These are phyloP conservation scores for Tricholoma bakamatsutake DNA, from an alignment of 768 basidiomycete species.

Conservation along the genomic window DNA sequence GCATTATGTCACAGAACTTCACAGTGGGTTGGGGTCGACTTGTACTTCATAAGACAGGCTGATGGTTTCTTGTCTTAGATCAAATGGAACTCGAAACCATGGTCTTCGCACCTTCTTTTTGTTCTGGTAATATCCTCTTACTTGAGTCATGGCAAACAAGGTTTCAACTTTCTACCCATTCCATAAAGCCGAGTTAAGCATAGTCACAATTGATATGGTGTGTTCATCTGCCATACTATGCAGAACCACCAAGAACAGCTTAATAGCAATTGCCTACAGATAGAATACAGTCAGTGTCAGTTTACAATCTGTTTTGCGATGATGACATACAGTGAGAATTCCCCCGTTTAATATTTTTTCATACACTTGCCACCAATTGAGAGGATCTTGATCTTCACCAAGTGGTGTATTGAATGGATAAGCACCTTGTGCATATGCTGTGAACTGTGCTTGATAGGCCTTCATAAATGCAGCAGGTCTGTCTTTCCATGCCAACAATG, in stretches of 20 bases:
- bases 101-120: too few species aligned
- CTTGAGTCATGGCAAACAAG: slow-evolving; percentile 20
- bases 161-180: slow-evolving; percentile 21
- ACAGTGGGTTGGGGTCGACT: neutral
- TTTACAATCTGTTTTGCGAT: neutral
- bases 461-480: slow-evolving; percentile 12
- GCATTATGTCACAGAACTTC: neutral
- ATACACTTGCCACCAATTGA: slow-evolving; percentile 19
- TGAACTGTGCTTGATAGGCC: slow-evolving; percentile 20
- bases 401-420: slow-evolving; percentile 20
- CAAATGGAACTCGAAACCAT: neutral
- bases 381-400: slow-evolving; percentile 12
- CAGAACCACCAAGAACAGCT: slow-evolving; percentile 25
- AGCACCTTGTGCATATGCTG: slow-evolving; percentile 19
- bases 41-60: neutral
- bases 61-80: neutral
- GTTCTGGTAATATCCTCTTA: slow-evolving; percentile 11
- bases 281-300: slow-evolving; percentile 8
- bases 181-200: slow-evolving; percentile 25
- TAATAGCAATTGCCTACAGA: slow-evolving; percentile 25
- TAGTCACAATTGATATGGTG: slow-evolving; percentile 27
- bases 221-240: slow-evolving; percentile 35
- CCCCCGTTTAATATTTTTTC: slow-evolving; percentile 15
- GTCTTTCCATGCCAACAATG: slow-evolving; percentile 12
- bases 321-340: slow-evolving; percentile 22